These are phyloP conservation scores for Wilhelminamyces savonicus DNA, from an alignment of 805 yeast genomes.

Conservation along the genomic window DNA sequence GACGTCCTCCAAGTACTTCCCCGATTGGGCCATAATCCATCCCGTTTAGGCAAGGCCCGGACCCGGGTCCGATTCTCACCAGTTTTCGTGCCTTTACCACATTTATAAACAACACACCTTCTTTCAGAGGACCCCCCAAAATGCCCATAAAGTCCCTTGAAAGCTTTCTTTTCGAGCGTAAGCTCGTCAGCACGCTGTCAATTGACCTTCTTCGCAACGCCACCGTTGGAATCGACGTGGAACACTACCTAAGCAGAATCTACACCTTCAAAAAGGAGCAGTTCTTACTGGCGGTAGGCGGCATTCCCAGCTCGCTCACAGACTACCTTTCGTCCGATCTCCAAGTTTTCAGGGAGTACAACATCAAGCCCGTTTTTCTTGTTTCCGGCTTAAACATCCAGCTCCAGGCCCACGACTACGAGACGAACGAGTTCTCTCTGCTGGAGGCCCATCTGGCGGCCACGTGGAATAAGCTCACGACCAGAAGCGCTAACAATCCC, in stretches of 20 bases:
- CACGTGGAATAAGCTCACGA: constrained; percentile 32
- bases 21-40: too few species aligned
- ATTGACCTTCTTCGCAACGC: constrained; percentile 61
- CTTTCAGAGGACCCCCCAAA: too few species aligned
- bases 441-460: constrained; percentile 34
- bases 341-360: constrained; percentile 48
- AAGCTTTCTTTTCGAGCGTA: constrained; percentile 60
- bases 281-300: constrained; percentile 71
- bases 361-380: constrained; percentile 75
- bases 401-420: constrained; percentile 24
- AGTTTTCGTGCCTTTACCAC: too few species aligned
- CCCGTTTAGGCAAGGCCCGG: too few species aligned
- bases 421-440: constrained; percentile 28
- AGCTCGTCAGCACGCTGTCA: constrained; percentile 53
- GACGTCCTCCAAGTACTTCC: too few species aligned
- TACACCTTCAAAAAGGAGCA: constrained; percentile 62
- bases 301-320: constrained; percentile 61
- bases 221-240: constrained; percentile 77
- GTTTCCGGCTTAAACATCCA: constrained; percentile 60
- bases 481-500: constrained; percentile 16
- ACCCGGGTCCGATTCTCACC: too few species aligned
- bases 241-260: constrained; percentile 64
- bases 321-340: constrained; percentile 57
- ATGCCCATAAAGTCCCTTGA: constrained; percentile 56
- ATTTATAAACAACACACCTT: too few species aligned